Conservation (phyloP, 495 filamentous ascomycete genomes). For the Trichoderma asperelloides region DNA sequence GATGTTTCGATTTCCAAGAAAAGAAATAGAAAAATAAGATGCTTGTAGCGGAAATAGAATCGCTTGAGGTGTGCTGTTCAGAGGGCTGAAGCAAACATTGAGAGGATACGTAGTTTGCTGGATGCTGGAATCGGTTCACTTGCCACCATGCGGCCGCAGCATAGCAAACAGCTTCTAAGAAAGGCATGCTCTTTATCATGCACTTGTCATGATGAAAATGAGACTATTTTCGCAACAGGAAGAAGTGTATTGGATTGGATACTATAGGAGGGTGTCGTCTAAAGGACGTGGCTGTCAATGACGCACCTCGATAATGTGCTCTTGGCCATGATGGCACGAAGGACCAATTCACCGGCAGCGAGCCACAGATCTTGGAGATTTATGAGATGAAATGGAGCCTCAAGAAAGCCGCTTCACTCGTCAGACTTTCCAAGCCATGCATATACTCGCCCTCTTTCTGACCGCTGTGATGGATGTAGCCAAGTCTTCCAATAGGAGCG, state of each 20-base stretch:
- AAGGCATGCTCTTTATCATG: too few species aligned
- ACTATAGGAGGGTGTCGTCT: not conserved
- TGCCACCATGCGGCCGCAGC: too few species aligned
- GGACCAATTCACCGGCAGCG: not conserved
- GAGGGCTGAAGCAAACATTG: too few species aligned
- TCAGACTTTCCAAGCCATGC: not conserved
- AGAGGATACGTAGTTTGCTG: too few species aligned
- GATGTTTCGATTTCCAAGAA: not conserved
- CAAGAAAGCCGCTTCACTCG: not conserved
- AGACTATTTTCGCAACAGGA: not conserved
- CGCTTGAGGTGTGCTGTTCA: too few species aligned
- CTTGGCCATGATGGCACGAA: not conserved
- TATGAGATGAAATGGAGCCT: not conserved
- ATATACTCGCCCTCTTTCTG: not conserved
- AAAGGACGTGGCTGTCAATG: not conserved
- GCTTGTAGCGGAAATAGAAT: too few species aligned
- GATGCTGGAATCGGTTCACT: too few species aligned
- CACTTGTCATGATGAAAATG: not conserved
- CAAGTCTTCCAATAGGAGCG: not conserved
- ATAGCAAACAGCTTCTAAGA: not conserved
- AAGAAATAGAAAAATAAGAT: too few species aligned
- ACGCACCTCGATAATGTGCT: not conserved
- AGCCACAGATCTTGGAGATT: not conserved
- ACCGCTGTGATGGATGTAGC: not conserved
- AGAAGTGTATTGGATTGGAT: not conserved